phyloP scores from a whole-genome alignment of 2,329 filamentous ascomycete genomes.

The Shiraia sp. region DNA sequence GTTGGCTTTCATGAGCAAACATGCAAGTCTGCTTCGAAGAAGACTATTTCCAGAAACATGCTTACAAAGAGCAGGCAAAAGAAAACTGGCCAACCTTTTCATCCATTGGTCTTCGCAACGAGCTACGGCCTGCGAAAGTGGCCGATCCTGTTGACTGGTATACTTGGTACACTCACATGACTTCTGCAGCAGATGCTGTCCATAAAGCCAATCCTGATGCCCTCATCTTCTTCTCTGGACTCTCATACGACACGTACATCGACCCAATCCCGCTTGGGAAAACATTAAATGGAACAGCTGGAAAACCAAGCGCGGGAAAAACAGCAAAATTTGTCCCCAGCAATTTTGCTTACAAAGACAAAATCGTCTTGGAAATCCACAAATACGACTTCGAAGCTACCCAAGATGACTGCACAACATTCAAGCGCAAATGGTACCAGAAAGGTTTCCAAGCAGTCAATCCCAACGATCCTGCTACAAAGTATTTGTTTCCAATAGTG shows the following conservation, averaged over 20 bases:
- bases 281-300: conserved; percentile 32
- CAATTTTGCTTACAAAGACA: conserved; percentile 31
- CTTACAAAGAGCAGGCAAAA: conserved; percentile 28
- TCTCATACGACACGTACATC: conserved; percentile 38
- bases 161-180: conserved; percentile 42
- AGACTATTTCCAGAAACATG: not conserved
- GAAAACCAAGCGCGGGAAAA: conserved; percentile 29
- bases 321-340: conserved; percentile 31
- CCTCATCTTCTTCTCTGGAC: conserved; percentile 39
- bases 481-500: conserved; percentile 37
- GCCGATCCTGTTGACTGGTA: conserved; percentile 42
- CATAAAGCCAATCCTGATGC: conserved; percentile 30
- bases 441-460: conserved; percentile 39
- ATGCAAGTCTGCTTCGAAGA: conserved; percentile 39
- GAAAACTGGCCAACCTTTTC: conserved; percentile 43
- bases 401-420: conserved; percentile 32
- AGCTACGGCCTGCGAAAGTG: conserved; percentile 26
- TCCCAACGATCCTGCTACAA: conserved; percentile 29
- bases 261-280: conserved; percentile 39
- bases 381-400: conserved; percentile 42
- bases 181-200: conserved; percentile 33
- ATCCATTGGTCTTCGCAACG: conserved; percentile 35
- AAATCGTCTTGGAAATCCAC: conserved; percentile 40
- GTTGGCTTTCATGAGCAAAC: conserved; percentile 62
- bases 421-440: conserved; percentile 40